phyloP scores from a whole-genome alignment of 2,329 filamentous ascomycete species.

The Ramularia endophylla region DNA sequence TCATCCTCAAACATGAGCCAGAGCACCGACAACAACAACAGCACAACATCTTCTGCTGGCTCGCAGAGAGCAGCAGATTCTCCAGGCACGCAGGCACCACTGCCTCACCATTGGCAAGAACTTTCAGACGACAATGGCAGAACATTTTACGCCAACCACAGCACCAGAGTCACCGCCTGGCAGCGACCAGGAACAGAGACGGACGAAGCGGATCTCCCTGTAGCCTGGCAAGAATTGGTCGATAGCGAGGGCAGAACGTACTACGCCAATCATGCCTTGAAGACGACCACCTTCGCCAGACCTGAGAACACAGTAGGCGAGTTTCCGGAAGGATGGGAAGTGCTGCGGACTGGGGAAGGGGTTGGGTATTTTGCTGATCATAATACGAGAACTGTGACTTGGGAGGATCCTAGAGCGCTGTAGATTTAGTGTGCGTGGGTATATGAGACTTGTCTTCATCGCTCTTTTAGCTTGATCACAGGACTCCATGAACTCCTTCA shows the following conservation, averaged over 20 bases:
- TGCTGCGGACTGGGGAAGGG: constrained; percentile 1
- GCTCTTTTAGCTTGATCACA: neutral
- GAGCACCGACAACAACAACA: no score
- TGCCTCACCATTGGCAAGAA: constrained; percentile 5
- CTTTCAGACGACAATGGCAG: constrained; percentile 1
- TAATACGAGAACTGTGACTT: constrained; percentile 4
- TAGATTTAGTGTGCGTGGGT: neutral
- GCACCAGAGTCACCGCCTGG: constrained; percentile 3
- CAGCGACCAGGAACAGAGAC: neutral
- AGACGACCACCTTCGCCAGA: constrained; percentile 3
- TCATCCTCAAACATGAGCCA: no score
- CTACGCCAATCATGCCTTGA: constrained; percentile 4
- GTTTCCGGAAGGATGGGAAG: constrained; percentile 6
- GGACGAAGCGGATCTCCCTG: neutral
- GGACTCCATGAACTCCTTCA: neutral
- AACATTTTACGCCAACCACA: constrained; percentile 5
- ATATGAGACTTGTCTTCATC: neutral
- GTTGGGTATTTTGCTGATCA: constrained; percentile 5
- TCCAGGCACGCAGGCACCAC: neutral
- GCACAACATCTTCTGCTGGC: no score
- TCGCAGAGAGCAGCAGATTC: no score
- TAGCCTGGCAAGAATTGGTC: constrained; percentile 5
- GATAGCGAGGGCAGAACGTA: constrained; percentile 3
- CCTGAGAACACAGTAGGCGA: constrained; percentile 1
- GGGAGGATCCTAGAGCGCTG: neutral